Percentiles rank a stretch among this genome's conserved stretches.
Conservation (phyloP, 1,139 yeast species). For the Blastobotrys aristatus region DNA sequence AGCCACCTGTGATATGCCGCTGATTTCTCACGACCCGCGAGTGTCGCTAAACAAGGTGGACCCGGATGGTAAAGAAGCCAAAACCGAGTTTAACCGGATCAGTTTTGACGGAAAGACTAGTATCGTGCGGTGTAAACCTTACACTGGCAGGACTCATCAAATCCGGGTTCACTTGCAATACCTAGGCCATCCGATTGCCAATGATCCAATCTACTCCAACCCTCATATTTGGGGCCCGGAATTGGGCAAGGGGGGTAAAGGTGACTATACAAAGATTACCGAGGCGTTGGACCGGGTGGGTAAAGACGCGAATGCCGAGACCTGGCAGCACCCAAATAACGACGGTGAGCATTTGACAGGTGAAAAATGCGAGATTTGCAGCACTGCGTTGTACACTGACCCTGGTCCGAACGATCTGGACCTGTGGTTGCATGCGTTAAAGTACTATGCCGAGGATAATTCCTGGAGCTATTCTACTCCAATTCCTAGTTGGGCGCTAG, state of each 20-base stretch:
- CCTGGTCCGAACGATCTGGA: conserved; percentile 85
- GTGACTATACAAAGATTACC: conserved; percentile 45
- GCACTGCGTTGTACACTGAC: conserved; percentile 71
- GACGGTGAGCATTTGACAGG: conserved; percentile 59
- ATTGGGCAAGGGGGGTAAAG: conserved; percentile 51
- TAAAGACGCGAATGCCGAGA: conserved; percentile 58
- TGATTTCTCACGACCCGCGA: conserved; percentile 70
- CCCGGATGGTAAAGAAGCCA: conserved; percentile 57
- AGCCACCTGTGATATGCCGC: conserved; percentile 59
- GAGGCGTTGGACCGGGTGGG: conserved; percentile 58
- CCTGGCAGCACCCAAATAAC: conserved; percentile 47
- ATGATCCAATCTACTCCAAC: conserved; percentile 82
- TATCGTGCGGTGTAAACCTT: conserved; percentile 76
- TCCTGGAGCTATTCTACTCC: conserved; percentile 77
- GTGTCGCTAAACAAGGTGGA: conserved; percentile 72
- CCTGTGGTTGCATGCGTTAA: conserved; percentile 85
- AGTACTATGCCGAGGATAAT: conserved; percentile 51
- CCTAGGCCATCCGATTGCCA: conserved; percentile 86
- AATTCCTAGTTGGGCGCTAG: conserved; percentile 83
- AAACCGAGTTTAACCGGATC: conserved; percentile 48
- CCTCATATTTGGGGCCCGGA: conserved; percentile 65
- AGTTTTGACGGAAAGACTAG: conserved; percentile 60
- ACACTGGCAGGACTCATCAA: conserved; percentile 93
- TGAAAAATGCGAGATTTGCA: conserved; percentile 60
- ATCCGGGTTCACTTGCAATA: conserved; percentile 87